Base-by-base conservation (phyloP, 805 yeast species). In the Spathaspora girioi region DNA sequence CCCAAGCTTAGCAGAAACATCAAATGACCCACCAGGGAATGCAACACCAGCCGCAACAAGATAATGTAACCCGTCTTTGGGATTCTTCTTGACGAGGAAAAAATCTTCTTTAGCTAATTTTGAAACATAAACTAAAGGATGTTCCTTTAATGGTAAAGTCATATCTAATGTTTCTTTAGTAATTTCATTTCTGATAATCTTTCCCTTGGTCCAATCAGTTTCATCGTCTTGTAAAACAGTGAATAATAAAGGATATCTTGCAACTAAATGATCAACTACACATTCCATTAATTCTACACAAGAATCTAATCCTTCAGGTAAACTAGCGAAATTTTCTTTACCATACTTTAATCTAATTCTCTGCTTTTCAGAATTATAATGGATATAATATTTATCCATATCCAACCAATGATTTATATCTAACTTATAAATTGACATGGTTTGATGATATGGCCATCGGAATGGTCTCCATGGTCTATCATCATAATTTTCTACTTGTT, bases 381-480 rank as follows among this genome's bases (percentile, higher is more conserved):
- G 84, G 64, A 82, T 73, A 61, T 84, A 86, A 66, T 83, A 86
- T 64, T 84, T 85, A 64, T 86, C 91, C 90, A 86, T 86, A 59
- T 86, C 90, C 56, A 86, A 67, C 91, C 91, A 86, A 67, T 86
- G 87, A 64, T 85, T 84, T 38, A 83, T 72, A 61, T 85, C 88
- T n/a, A 86, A 73, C 62, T 81, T 83, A 70, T 77, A 85, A 46
- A 86, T 84, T 14, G 86, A 79, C 91, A 86, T 86, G 1, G 90
- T 86, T 66, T 86, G 91, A 65, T 85, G 89, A 61, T 86, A 86
- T 27, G 91, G 91, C 84, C 87, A 83, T 60, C 91, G 72, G 68
- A 86, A 86, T 8, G 90, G 90, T 67, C 91, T 74, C 91, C 91
- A 86, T 11, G 91, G 90, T 62, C 91, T 73, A 59, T 84, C 91